phyloP scores from a whole-genome alignment of 1,139 yeast species.

The Wickerhamiella infanticola region DNA sequence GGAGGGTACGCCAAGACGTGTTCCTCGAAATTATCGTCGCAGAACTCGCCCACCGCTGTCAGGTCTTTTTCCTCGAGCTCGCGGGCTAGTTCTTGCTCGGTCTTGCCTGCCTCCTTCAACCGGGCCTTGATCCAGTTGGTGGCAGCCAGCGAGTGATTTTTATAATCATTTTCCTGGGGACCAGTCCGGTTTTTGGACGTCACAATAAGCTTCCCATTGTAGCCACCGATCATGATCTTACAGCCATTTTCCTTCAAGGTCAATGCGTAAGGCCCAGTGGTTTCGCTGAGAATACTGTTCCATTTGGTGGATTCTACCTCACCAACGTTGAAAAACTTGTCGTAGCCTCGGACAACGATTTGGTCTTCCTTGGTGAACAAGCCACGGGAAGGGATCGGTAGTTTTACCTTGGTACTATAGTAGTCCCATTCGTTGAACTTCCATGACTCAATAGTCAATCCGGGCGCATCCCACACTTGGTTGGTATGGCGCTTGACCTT shows the following conservation, averaged over 20 bases:
- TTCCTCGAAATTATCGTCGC: constrained; percentile 90
- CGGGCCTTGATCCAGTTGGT: constrained; percentile 42
- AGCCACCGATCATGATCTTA: constrained; percentile 67
- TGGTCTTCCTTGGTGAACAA: constrained; percentile 43
- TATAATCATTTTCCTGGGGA: constrained; percentile 30
- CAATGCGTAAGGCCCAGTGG: constrained; percentile 65
- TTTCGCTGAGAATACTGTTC: constrained; percentile 30
- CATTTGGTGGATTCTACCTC: constrained; percentile 45
- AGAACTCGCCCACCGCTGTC: constrained; percentile 85
- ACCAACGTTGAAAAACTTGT: constrained; percentile 75
- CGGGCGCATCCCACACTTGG: constrained; percentile 20
- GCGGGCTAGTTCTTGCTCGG: constrained; percentile 38
- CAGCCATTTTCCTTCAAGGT: constrained; percentile 91
- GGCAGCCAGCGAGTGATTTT: constrained; percentile 69
- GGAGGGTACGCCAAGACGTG: constrained; percentile 67
- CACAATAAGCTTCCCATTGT: constrained; percentile 54
- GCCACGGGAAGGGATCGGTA: constrained; percentile 77
- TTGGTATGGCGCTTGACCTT: background rate
- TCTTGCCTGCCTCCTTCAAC: constrained; percentile 28
- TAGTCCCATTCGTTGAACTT: constrained; percentile 85
- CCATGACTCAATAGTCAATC: constrained; percentile 36
- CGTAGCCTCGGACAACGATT: constrained; percentile 77
- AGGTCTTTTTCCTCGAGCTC: constrained; percentile 35
- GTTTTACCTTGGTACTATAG: constrained; percentile 33
- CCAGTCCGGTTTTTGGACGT: constrained; percentile 91